Evolutionary conservation across 2,329 filamentous ascomycete species (phyloP).

Genomic region (Coniochaeta ligniaria): DNA sequence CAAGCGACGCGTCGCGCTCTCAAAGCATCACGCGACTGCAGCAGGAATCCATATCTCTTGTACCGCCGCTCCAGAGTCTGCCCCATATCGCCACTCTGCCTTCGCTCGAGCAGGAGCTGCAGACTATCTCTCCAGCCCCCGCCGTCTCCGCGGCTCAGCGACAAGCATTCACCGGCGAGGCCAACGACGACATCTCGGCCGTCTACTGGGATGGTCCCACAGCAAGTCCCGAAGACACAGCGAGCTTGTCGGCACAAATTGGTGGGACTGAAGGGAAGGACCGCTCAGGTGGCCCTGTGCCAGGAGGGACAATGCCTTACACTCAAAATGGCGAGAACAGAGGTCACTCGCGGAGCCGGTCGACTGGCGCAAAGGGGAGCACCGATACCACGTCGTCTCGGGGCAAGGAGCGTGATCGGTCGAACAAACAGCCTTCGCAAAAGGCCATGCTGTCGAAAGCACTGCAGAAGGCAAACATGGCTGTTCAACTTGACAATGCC

Average conservation of each 20-base stretch:
- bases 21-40: constrained; percentile 7
- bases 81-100: constrained; percentile 33
- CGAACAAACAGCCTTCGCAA: constrained; percentile 56
- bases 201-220: constrained; percentile 17
- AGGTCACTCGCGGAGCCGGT: constrained; percentile 39
- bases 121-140: constrained; percentile 9
- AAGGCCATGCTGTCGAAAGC: constrained; percentile 97
- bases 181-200: constrained; percentile 7
- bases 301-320: constrained; percentile 22
- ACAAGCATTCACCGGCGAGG: constrained; percentile 3
- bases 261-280: constrained; percentile 8
- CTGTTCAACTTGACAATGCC: constrained; percentile 91
- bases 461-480: constrained; percentile 89
- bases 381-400: constrained; percentile 32
- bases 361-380: constrained; percentile 36
- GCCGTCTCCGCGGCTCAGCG: constrained; percentile 5
- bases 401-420: constrained; percentile 24
- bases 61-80: constrained; percentile 26
- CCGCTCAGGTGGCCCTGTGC: constrained; percentile 11
- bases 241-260: constrained; percentile 11
- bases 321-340: constrained; percentile 23
- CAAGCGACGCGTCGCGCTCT: constrained; percentile 13
- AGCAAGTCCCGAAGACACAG: constrained; percentile 8
- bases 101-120: constrained; percentile 28
- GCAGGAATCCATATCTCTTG: constrained; percentile 12